phyloP scores from a whole-genome alignment of 2,329 filamentous ascomycete species.

The Ilyonectria sp. region DNA sequence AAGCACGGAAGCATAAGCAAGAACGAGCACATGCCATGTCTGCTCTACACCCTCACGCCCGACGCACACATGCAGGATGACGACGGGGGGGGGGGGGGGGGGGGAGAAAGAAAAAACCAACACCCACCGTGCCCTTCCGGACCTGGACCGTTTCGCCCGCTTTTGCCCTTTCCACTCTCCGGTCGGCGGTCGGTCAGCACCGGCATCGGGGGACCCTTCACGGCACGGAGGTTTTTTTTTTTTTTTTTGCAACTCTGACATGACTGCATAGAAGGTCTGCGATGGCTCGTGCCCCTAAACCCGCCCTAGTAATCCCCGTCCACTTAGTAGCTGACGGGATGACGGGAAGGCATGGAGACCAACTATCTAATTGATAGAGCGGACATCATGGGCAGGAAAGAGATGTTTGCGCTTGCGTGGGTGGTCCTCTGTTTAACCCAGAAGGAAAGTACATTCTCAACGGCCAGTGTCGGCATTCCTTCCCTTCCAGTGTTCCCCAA shows the following conservation, averaged over 20 bases:
- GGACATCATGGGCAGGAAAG: neutral
- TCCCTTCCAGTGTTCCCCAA: neutral
- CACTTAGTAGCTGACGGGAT: slow-evolving; percentile 5
- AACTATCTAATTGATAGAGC: neutral
- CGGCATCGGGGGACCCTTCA: slow-evolving; percentile 38
- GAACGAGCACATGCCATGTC: neutral
- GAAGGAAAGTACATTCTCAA: neutral
- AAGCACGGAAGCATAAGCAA: slow-evolving; percentile 10
- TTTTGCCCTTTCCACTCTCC: slow-evolving; percentile 9
- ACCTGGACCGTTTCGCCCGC: slow-evolving; percentile 5
- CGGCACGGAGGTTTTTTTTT: slow-evolving; percentile 7
- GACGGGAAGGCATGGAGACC: slow-evolving; percentile 9
- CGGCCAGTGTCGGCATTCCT: neutral
- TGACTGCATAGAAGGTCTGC: neutral
- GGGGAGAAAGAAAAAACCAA: neutral
- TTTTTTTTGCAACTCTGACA: neutral
- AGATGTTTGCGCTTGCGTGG: neutral
- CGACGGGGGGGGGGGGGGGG: neutral
- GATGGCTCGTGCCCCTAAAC: slow-evolving; percentile 14
- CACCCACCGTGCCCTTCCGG: neutral
- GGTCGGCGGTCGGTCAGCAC: slow-evolving; percentile 29
- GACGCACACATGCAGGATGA: slow-evolving; percentile 14
- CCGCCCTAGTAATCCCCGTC: slow-evolving; percentile 1
- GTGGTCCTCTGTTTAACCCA: neutral
- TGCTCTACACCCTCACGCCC: slow-evolving; percentile 7